These are phyloP conservation scores for Microbotryum silenes-acaulis DNA, from an alignment of 1,284 basidiomycete genomes.

Conservation along the genomic window DNA sequence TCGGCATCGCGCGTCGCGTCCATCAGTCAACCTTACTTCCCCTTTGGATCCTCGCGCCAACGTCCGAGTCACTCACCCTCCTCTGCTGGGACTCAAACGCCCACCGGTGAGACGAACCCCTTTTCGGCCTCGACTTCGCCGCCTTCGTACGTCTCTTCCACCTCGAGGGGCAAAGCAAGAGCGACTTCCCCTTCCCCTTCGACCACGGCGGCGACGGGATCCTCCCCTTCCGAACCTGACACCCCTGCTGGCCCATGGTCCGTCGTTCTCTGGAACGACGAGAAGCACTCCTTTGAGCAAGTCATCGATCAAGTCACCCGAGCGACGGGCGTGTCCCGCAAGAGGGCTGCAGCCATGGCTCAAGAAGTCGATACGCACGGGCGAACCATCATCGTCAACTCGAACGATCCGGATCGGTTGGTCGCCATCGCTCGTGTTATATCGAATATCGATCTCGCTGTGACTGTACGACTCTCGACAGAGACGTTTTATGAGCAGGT, in stretches of 20 bases:
- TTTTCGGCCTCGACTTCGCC: slow-evolving; percentile 19
- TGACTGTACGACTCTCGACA: slow-evolving; percentile 78
- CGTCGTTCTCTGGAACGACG: slow-evolving; percentile 91
- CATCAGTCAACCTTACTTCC: slow-evolving; percentile 1
- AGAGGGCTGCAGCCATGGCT: slow-evolving; percentile 59
- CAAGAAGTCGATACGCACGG: slow-evolving; percentile 65
- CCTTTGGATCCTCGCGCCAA: not conserved
- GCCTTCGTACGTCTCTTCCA: slow-evolving; percentile 35
- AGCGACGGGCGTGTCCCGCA: slow-evolving; percentile 53
- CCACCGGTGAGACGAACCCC: not conserved
- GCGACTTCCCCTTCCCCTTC: not conserved
- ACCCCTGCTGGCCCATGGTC: slow-evolving; percentile 58
- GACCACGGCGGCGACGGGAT: not conserved
- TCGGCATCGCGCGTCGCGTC: slow-evolving; percentile 30
- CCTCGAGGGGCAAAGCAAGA: slow-evolving; percentile 4
- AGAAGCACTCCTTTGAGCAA: slow-evolving; percentile 90
- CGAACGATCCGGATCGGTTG: slow-evolving; percentile 57
- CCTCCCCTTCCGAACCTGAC: not conserved
- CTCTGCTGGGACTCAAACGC: not conserved
- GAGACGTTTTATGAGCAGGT: slow-evolving; percentile 88
- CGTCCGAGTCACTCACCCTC: slow-evolving; percentile 11
- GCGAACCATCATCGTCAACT: slow-evolving; percentile 75
- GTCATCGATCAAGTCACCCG: slow-evolving; percentile 72
- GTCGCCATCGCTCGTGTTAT: slow-evolving; percentile 74
- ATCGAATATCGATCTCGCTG: slow-evolving; percentile 80